Conservation (phyloP, 345 rosid genomes). For the Lumnitzera racemosa region DNA sequence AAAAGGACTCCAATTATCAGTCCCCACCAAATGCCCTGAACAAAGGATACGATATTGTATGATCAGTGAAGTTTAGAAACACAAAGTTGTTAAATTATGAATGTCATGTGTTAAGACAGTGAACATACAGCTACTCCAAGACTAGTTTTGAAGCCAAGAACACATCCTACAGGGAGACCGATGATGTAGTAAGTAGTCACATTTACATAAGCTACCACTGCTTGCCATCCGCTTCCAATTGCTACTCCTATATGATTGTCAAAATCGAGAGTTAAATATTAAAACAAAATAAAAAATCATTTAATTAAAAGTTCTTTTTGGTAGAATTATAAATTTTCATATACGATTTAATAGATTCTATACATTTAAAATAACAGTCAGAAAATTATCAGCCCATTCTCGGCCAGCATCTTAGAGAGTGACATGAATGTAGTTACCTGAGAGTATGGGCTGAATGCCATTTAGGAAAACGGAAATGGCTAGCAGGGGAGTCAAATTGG, state of each 20-base stretch:
- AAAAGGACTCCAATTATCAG: slow-evolving; percentile 64
- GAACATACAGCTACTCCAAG: slow-evolving; percentile 66
- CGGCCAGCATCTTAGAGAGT: background rate
- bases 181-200: slow-evolving; percentile 64
- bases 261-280: too few species aligned
- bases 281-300: too few species aligned
- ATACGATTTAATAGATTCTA: too few species aligned
- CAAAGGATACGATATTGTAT: background rate
- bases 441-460: slow-evolving; percentile 90
- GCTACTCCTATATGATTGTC: slow-evolving; percentile 52
- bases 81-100: too few species aligned
- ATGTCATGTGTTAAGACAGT: background rate
- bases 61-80: background rate
- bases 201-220: slow-evolving; percentile 77
- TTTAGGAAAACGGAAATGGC: slow-evolving; percentile 81
- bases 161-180: slow-evolving; percentile 87
- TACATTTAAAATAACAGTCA: too few species aligned
- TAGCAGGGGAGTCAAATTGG: slow-evolving; percentile 58
- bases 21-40: slow-evolving; percentile 99
- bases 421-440: slow-evolving; percentile 30
- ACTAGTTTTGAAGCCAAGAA: slow-evolving; percentile 72
- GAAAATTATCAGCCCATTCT: background rate
- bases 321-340: too few species aligned
- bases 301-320: background rate
- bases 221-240: slow-evolving; percentile 95